A percentile compares a stretch with the other conserved stretches of the same genome.
Conservation (phyloP, 371 early-diverging fungal species). For the Rhizopus sp. region DNA sequence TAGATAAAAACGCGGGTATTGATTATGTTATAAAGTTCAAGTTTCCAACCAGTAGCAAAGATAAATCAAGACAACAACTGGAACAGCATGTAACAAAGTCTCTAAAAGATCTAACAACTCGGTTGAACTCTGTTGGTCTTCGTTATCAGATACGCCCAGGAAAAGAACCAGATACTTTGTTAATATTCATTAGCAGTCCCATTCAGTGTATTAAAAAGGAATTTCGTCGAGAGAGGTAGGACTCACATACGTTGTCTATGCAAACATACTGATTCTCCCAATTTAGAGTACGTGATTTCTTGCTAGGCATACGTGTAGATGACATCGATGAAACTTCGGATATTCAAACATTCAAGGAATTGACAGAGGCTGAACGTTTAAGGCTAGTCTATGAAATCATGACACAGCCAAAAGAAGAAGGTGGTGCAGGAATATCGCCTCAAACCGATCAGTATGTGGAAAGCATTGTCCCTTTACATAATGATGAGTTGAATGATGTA, state of each 20-base stretch:
- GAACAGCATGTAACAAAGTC: constrained; percentile 21
- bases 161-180: constrained; percentile 28
- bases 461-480: constrained; percentile 79
- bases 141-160: constrained; percentile 42
- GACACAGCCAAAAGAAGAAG: constrained; percentile 63
- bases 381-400: constrained; percentile 75
- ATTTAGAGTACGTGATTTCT: constrained; percentile 65
- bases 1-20: constrained; percentile 30
- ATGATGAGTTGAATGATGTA: constrained; percentile 74
- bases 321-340: constrained; percentile 36
- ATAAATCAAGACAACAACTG: constrained; percentile 19
- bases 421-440: constrained; percentile 71
- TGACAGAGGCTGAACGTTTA: constrained; percentile 74
- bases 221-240: constrained; percentile 25
- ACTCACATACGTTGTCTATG: constrained; percentile 2
- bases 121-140: constrained; percentile 31
- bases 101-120: constrained; percentile 19
- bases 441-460: constrained; percentile 61
- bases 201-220: constrained; percentile 31
- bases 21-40: constrained; percentile 54
- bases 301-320: constrained; percentile 60
- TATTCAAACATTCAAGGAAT: constrained; percentile 26
- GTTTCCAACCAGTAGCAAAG: constrained; percentile 21
- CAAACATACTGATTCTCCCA: too few species aligned
- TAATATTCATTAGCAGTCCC: constrained; percentile 41